Conservation (phyloP, 768 basidiomycete species). For the Punctularia strigosozonata region DNA sequence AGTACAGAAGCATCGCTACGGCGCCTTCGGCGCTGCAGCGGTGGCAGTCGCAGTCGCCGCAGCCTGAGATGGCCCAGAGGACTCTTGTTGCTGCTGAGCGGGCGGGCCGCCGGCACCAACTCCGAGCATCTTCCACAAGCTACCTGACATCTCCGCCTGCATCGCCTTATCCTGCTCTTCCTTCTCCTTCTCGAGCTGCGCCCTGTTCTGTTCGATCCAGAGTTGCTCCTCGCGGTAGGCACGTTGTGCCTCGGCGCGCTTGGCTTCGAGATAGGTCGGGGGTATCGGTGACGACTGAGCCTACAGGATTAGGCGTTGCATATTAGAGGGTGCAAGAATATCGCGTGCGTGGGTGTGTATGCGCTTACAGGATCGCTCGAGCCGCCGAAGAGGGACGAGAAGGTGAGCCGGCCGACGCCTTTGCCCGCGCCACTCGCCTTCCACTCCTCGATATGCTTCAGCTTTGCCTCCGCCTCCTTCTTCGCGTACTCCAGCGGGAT, state of each 20-base stretch:
- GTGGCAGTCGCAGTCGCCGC: no score
- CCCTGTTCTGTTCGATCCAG: conserved; percentile 39
- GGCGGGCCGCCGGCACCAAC: background rate
- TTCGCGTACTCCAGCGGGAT: conserved; percentile 84
- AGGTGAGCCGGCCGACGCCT: conserved; percentile 31
- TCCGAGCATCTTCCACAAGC: conserved; percentile 19
- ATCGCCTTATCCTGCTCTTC: conserved; percentile 41
- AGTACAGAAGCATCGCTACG: no score
- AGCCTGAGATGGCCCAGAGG: no score
- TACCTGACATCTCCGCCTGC: conserved; percentile 34
- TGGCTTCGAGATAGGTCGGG: conserved; percentile 40
- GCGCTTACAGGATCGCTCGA: no score
- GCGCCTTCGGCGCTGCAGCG: no score
- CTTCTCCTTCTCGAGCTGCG: conserved; percentile 34
- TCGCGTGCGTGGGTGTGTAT: no score
- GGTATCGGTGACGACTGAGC: conserved; percentile 22
- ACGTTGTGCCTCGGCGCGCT: conserved; percentile 36
- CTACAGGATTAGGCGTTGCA: conserved; percentile 10
- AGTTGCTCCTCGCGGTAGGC: conserved; percentile 41
- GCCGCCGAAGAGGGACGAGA: conserved; percentile 30
- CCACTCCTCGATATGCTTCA: conserved; percentile 74
- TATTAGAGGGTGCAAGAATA: no score
- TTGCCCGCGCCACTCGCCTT: conserved; percentile 27
- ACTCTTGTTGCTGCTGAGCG: no score
- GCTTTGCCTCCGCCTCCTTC: conserved; percentile 76